Conservation (phyloP, 176 grass and related monocot genomes). For the Oropetium thomaeum region DNA sequence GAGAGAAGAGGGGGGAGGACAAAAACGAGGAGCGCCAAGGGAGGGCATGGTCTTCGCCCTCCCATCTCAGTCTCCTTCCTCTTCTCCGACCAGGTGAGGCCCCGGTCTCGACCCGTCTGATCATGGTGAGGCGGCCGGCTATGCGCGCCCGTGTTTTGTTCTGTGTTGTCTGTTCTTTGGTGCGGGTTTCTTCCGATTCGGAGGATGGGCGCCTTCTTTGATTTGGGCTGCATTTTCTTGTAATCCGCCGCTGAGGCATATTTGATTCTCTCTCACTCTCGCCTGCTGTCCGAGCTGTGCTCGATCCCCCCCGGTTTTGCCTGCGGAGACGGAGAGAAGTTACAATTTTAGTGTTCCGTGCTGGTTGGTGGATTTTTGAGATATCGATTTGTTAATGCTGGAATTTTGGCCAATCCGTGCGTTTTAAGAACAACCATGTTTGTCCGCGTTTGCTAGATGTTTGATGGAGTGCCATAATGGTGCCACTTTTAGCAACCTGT, state of each 20-base stretch:
- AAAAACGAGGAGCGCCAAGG: neutral
- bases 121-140: neutral
- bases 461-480: neutral
- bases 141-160: neutral
- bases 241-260: neutral
- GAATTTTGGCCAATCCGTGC: neutral
- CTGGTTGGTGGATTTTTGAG: slow-evolving; percentile 5
- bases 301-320: neutral
- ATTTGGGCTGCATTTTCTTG: slow-evolving; percentile 4
- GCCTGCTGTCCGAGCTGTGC: neutral
- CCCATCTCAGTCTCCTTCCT: slow-evolving; percentile 2
- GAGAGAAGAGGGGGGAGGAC: neutral
- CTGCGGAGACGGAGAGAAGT: neutral
- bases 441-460: neutral
- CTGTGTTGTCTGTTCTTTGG: neutral
- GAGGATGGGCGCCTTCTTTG: neutral
- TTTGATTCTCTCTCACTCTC: neutral
- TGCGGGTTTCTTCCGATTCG: slow-evolving; percentile 8
- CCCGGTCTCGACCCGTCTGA: neutral
- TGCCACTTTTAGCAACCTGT: neutral
- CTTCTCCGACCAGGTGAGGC: slow-evolving; percentile 30
- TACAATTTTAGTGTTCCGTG: neutral
- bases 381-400: neutral
- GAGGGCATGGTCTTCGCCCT: slow-evolving; percentile 8
- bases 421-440: neutral